These are phyloP conservation scores for Ilyonectria sp. DNA, from an alignment of 2,329 filamentous ascomycete genomes.

Conservation along the genomic window DNA sequence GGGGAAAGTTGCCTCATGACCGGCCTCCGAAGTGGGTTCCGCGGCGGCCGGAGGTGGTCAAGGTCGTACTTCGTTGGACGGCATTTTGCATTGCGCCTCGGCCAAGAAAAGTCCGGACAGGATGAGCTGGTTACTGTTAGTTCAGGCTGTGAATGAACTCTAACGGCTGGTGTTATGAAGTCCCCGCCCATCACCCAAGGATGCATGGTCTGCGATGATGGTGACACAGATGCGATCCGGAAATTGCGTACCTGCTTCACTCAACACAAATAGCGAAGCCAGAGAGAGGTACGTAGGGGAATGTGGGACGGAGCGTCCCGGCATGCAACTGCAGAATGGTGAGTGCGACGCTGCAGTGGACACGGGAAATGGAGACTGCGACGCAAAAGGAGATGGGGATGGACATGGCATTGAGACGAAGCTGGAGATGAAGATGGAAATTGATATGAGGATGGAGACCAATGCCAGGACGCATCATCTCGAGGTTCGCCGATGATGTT, in stretches of 20 bases:
- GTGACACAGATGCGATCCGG: constrained; percentile 4
- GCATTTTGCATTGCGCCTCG: neutral
- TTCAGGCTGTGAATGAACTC: neutral
- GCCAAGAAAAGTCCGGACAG: neutral
- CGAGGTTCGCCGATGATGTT: constrained; percentile 16
- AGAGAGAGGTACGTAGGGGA: neutral
- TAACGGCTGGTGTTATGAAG: neutral
- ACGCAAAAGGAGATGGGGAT: constrained; percentile 1
- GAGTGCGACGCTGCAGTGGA: constrained; percentile 20
- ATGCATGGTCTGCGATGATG: neutral
- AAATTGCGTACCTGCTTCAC: constrained; percentile 9
- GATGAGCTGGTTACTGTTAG: neutral
- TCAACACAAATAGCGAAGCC: constrained; percentile 6
- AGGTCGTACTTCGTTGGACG: neutral
- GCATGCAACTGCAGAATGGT: constrained; percentile 11
- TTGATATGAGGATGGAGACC: constrained; percentile 12
- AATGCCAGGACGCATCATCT: constrained; percentile 15
- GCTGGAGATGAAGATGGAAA: constrained; percentile 4
- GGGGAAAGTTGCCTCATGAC: constrained; percentile 7
- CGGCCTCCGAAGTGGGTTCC: neutral
- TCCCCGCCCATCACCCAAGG: neutral
- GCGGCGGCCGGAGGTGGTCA: constrained; percentile 2
- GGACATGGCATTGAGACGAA: constrained; percentile 2
- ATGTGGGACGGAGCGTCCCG: constrained; percentile 5
- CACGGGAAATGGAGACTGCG: neutral